phyloP scores from a whole-genome alignment of 257 asterid genomes.

The Jaltomata sinuosa region DNA sequence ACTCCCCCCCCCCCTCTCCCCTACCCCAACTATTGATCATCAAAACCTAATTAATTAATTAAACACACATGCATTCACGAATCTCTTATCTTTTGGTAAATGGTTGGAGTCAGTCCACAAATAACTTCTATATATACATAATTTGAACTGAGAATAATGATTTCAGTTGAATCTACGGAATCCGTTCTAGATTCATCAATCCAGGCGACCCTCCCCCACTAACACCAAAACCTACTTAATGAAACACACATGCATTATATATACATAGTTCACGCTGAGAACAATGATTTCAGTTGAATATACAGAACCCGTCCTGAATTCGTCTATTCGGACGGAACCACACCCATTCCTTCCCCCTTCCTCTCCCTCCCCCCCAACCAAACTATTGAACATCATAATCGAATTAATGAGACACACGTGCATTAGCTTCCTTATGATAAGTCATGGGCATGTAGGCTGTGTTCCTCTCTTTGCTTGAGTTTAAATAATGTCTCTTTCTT shows the following conservation, averaged over 20 bases:
- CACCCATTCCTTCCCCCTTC: no score
- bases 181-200: not conserved
- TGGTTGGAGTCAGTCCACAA: no score
- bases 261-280: no score
- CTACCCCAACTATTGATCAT: not conserved
- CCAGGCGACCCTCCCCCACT: not conserved
- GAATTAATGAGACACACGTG: conserved; percentile 47
- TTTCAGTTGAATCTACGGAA: not conserved
- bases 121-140: not conserved
- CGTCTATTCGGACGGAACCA: no score
- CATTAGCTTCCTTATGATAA: conserved; percentile 8
- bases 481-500: conserved; percentile 1
- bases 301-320: no score
- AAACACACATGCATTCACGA: conserved; percentile 27
- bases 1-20: not conserved
- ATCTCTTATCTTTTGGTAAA: no score
- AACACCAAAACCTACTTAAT: conserved; percentile 11
- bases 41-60: conserved; percentile 18
- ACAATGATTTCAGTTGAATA: no score
- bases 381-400: not conserved
- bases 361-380: not conserved
- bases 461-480: conserved; percentile 4
- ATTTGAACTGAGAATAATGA: not conserved
- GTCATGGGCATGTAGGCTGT: not conserved
- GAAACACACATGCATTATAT: conserved; percentile 26